A percentile compares a stretch with the other conserved stretches of the same genome.
phyloP scores from a whole-genome alignment of 2,329 filamentous ascomycete genomes.

The Epichloe brachyelytri region DNA sequence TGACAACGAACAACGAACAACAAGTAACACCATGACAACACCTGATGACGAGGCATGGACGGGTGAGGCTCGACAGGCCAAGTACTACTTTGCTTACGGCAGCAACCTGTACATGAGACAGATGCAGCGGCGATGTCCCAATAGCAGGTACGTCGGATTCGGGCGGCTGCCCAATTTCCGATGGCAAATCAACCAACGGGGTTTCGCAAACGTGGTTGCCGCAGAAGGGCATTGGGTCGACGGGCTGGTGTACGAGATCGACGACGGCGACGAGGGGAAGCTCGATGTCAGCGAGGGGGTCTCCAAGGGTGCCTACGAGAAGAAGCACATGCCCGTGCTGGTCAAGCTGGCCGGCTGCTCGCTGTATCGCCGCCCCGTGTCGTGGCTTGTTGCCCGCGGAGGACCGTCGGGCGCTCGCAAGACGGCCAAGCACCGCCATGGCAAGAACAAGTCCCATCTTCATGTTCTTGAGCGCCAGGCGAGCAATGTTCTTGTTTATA shows the following conservation, averaged over 20 bases:
- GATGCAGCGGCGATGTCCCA: conserved; percentile 31
- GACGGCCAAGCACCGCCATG: conserved; percentile 8
- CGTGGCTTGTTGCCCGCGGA: conserved; percentile 25
- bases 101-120: conserved; percentile 32
- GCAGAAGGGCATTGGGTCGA: conserved; percentile 23
- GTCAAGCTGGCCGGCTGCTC: conserved; percentile 19
- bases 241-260: conserved; percentile 29
- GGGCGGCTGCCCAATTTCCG: conserved; percentile 25
- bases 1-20: not conserved
- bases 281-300: conserved; percentile 30
- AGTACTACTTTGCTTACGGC: conserved; percentile 33
- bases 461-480: conserved; percentile 1
- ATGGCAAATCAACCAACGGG: conserved; percentile 35
- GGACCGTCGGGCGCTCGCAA: conserved; percentile 18
- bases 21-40: not conserved
- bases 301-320: conserved; percentile 24
- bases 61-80: conserved; percentile 7
- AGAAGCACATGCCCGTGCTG: conserved; percentile 20
- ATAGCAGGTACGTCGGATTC: conserved; percentile 25
- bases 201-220: conserved; percentile 30
- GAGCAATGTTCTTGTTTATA: conserved; percentile 26
- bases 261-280: conserved; percentile 21
- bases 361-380: conserved; percentile 23
- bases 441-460: not conserved
- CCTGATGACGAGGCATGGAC: not conserved